Evolutionary conservation across 1,284 basidiomycete genomes (phyloP).

Genomic region (Irpex sp.): DNA sequence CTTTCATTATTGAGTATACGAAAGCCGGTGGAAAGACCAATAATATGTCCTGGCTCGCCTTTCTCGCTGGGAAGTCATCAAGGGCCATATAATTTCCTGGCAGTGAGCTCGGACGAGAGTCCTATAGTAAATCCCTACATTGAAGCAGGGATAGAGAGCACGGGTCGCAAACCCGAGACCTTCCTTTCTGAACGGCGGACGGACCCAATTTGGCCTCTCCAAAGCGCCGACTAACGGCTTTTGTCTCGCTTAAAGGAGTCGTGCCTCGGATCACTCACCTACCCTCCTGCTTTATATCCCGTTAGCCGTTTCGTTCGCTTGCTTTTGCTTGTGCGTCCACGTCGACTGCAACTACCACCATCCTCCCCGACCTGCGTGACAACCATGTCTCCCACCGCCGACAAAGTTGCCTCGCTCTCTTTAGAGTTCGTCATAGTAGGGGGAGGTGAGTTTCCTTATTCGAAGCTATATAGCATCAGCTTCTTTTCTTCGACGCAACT

Average conservation of each 20-base stretch:
- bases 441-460: slow-evolving; percentile 9
- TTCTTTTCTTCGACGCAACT: not conserved
- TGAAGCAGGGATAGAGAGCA: not conserved
- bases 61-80: too few species aligned
- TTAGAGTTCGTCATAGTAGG: slow-evolving; percentile 13
- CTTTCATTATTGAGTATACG: not conserved
- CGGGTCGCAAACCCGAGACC: not conserved
- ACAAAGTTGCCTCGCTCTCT: slow-evolving; percentile 7
- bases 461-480: not conserved
- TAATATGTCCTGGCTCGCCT: too few species aligned
- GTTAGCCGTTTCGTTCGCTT: not conserved
- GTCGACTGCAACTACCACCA: not conserved
- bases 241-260: not conserved
- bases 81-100: too few species aligned
- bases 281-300: not conserved
- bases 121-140: not conserved
- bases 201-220: not conserved
- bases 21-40: too few species aligned
- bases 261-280: not conserved
- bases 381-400: not conserved
- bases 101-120: not conserved
- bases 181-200: not conserved
- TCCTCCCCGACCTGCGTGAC: not conserved
- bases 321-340: not conserved
- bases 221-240: not conserved